phyloP scores from a whole-genome alignment of 2,329 filamentous ascomycete species.

The Fusarium piperis region DNA sequence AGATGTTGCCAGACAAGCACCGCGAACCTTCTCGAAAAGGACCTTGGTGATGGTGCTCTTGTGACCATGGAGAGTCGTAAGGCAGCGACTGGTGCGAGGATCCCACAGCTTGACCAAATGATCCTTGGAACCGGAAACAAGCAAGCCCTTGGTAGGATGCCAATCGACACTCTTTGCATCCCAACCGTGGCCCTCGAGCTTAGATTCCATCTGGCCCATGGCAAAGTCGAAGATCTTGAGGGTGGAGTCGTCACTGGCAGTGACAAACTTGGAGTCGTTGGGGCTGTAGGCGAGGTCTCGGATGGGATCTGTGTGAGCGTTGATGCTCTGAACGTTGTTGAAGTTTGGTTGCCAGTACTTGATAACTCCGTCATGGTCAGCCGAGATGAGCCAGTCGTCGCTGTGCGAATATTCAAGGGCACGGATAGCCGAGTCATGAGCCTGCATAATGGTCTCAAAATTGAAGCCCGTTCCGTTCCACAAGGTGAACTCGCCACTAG shows the following conservation, averaged over 20 bases:
- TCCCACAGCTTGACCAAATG: slow-evolving; percentile 99
- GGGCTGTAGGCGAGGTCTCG: slow-evolving; percentile 93
- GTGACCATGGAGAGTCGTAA: slow-evolving; percentile 94
- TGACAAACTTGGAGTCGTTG: slow-evolving; percentile 95
- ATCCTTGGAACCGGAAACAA: slow-evolving; percentile 97
- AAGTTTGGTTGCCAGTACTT: slow-evolving; percentile 99
- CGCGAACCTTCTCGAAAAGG: slow-evolving; percentile 85
- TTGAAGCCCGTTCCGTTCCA: slow-evolving; percentile 99
- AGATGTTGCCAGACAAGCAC: slow-evolving; percentile 87
- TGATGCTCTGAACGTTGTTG: slow-evolving; percentile 96
- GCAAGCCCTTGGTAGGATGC: slow-evolving; percentile 93
- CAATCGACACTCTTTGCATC: slow-evolving; percentile 97
- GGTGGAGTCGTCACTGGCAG: slow-evolving; percentile 91
- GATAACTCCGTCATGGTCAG: slow-evolving; percentile 92
- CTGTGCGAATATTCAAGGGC: slow-evolving; percentile 90
- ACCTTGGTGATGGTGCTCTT: slow-evolving; percentile 98
- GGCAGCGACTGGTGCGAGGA: slow-evolving; percentile 86
- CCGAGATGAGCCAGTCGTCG: slow-evolving; percentile 96
- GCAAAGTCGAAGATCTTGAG: slow-evolving; percentile 98
- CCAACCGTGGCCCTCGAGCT: slow-evolving; percentile 94
- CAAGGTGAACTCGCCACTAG: slow-evolving; percentile 96
- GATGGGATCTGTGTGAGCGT: slow-evolving; percentile 89
- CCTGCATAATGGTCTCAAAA: slow-evolving; percentile 99
- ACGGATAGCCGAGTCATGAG: slow-evolving; percentile 88
- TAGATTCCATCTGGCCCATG: slow-evolving; percentile 81